A percentile compares a stretch with the other conserved stretches of the same genome.
Evolutionary conservation across 345 rosid genomes (phyloP).

Genomic region (Cardamine occulta): DNA sequence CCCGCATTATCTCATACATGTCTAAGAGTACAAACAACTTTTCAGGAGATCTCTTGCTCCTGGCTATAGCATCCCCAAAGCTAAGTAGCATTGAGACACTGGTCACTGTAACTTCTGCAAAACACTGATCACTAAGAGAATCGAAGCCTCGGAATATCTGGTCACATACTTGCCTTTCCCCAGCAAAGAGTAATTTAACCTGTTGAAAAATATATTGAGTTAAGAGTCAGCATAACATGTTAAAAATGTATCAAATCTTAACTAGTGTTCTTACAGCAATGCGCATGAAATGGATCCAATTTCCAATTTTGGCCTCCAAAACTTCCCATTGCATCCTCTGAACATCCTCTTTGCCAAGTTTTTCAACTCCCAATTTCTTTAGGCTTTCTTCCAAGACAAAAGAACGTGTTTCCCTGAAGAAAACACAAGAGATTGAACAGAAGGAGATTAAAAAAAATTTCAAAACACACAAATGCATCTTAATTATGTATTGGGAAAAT

Average conservation of each 20-base stretch:
- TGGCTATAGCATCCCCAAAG: slow-evolving; percentile 98
- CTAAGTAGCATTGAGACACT: slow-evolving; percentile 94
- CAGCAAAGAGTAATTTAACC: slow-evolving; percentile 95
- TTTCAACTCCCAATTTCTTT: slow-evolving; percentile 90
- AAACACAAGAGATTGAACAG: slow-evolving; percentile 20
- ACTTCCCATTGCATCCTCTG: slow-evolving; percentile 99
- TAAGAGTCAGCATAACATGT: slow-evolving; percentile 15
- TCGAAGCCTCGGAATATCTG: slow-evolving; percentile 88
- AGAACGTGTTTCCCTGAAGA: slow-evolving; percentile 81
- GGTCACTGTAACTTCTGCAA: slow-evolving; percentile 78
- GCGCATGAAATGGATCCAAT: slow-evolving; percentile 99
- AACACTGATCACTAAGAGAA: slow-evolving; percentile 88
- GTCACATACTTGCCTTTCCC: slow-evolving; percentile 91
- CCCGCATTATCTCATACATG: slow-evolving; percentile 98
- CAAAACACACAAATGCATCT: slow-evolving; percentile 32
- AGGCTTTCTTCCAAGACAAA: slow-evolving; percentile 85
- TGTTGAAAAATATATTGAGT: slow-evolving; percentile 44
- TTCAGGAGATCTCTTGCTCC: slow-evolving; percentile 97
- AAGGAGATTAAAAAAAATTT: slow-evolving; percentile 19
- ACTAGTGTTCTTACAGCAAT: slow-evolving; percentile 74
- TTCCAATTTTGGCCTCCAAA: slow-evolving; percentile 96
- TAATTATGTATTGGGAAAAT: neutral
- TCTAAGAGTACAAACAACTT: slow-evolving; percentile 96
- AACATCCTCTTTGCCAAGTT: slow-evolving; percentile 94
- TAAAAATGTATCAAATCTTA: neutral